phyloP scores from a whole-genome alignment of 2,329 filamentous ascomycete species.

The Colletotrichum sp. region DNA sequence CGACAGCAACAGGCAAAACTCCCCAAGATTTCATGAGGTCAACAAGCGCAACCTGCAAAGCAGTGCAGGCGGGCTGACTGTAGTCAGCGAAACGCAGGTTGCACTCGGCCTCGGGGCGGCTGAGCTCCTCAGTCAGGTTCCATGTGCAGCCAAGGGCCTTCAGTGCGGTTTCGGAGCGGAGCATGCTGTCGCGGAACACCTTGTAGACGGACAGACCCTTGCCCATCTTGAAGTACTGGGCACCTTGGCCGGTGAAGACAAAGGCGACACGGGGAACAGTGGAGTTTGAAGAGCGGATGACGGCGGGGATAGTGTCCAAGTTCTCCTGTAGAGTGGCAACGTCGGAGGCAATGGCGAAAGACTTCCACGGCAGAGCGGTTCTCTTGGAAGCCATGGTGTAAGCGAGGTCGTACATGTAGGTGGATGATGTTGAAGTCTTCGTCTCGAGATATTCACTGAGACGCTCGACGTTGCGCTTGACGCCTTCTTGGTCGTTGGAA shows the following conservation, averaged over 20 bases:
- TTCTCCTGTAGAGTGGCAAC: constrained; percentile 25
- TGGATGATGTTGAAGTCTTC: constrained; percentile 40
- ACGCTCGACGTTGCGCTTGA: constrained; percentile 38
- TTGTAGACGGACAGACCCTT: constrained; percentile 43
- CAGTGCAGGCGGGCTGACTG: constrained; percentile 46
- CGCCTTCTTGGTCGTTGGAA: constrained; percentile 39
- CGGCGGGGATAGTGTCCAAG: constrained; percentile 26
- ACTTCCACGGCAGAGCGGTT: constrained; percentile 48
- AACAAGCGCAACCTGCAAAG: constrained; percentile 46
- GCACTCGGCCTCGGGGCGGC: constrained; percentile 26
- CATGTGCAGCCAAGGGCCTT: constrained; percentile 20
- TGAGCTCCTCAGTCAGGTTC: constrained; percentile 27
- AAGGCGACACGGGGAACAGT: constrained; percentile 40
- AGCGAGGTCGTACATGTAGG: constrained; percentile 40
- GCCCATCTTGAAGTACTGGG: constrained; percentile 49
- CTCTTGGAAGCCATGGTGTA: constrained; percentile 51
- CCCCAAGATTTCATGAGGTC: constrained; percentile 35
- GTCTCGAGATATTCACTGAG: constrained; percentile 42
- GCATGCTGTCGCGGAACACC: constrained; percentile 41
- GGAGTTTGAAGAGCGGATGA: constrained; percentile 29
- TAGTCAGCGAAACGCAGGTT: constrained; percentile 28
- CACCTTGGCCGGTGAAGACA: constrained; percentile 48
- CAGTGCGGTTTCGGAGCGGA: constrained; percentile 21
- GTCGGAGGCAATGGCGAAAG: constrained; percentile 40
- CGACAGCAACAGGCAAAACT: constrained; percentile 30